phyloP scores from a whole-genome alignment of 305 asterid species.

The Solanum hybrid region DNA sequence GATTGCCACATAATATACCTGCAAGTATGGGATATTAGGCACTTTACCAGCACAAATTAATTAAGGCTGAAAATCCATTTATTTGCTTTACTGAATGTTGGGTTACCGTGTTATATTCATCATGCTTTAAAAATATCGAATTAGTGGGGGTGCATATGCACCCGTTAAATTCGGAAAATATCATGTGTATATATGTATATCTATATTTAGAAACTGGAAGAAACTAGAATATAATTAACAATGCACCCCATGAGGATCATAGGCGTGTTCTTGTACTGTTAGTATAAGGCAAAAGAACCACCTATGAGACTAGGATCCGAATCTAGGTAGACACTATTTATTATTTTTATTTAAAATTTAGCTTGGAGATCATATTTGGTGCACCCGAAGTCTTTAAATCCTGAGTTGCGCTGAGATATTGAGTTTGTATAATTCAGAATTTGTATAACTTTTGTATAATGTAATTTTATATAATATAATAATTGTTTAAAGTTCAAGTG shows the following conservation, averaged over 20 bases:
- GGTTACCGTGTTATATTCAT: not conserved
- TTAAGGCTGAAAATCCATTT: not conserved
- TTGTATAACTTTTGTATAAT: too few species aligned
- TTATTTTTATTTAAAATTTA: too few species aligned
- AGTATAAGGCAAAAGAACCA: not conserved
- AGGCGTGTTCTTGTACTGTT: not conserved
- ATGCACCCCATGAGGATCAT: not conserved
- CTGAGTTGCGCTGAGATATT: not conserved
- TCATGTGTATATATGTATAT: not conserved
- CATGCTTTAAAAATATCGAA: not conserved
- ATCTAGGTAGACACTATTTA: not conserved
- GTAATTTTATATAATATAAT: not conserved
- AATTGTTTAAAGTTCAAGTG: not conserved
- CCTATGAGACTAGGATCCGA: not conserved
- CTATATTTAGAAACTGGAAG: too few species aligned
- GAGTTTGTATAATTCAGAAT: not conserved
- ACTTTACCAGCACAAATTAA: not conserved
- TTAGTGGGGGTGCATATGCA: not conserved
- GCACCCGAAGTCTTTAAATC: not conserved
- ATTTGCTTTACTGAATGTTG: not conserved
- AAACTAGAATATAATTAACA: too few species aligned
- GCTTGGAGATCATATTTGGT: not conserved
- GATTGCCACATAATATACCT: not conserved
- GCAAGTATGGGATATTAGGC: not conserved
- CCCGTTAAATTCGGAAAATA: too few species aligned